Conservation (phyloP, 108 stramenopile genomes). For the Halocafeteria seosinensis region DNA sequence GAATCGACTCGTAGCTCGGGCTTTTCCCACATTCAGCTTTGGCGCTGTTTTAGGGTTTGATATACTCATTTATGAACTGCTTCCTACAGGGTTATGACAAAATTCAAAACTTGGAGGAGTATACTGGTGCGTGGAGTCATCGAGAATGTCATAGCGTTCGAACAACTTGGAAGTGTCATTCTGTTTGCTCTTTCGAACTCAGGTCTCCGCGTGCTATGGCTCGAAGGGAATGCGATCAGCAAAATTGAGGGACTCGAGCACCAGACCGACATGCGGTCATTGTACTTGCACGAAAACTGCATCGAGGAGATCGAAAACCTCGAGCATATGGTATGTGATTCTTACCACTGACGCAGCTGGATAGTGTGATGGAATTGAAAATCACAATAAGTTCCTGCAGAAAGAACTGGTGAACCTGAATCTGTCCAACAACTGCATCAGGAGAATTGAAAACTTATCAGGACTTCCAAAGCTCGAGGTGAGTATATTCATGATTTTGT, state of each 20-base stretch:
- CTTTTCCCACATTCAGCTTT: too few relatives aligned
- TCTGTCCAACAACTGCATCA: conserved; percentile 40
- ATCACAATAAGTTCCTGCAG: not conserved
- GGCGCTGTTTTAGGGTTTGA: too few relatives aligned
- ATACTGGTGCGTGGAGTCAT: too few relatives aligned
- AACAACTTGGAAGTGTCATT: too few relatives aligned
- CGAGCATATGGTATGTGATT: conserved; percentile 12
- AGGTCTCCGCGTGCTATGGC: conserved; percentile 24
- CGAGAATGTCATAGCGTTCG: too few relatives aligned
- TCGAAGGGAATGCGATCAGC: conserved; percentile 44
- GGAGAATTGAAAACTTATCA: conserved; percentile 23
- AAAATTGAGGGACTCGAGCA: conserved; percentile 33
- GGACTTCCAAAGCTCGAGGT: conserved; percentile 24
- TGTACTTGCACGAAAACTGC: conserved; percentile 45
- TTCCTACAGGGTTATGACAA: conserved; percentile 25
- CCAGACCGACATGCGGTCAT: conserved; percentile 27
- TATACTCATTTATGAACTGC: too few relatives aligned
- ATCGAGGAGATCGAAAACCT: conserved; percentile 41
- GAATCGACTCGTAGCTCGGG: too few relatives aligned
- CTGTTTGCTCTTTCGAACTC: not conserved
- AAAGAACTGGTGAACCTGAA: conserved; percentile 36
- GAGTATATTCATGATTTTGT: too few relatives aligned
- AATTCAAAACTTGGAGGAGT: conserved; percentile 47
- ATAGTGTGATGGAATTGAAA: too few relatives aligned
- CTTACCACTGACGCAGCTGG: too few relatives aligned